phyloP scores from a whole-genome alignment of 2,329 filamentous ascomycete species.

The Alternaria viburni region DNA sequence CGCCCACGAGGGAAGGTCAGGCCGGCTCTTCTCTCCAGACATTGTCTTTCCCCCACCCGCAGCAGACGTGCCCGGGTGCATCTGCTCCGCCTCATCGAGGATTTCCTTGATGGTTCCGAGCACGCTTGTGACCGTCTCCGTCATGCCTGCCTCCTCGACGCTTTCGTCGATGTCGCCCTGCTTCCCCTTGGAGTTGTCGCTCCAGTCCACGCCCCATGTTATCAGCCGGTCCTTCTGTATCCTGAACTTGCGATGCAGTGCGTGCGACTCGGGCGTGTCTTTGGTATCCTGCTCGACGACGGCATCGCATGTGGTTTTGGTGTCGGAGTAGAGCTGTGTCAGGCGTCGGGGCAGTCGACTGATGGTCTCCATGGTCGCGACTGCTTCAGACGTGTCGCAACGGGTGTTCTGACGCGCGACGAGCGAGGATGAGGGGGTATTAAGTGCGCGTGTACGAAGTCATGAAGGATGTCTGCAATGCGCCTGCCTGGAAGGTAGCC shows the following conservation, averaged over 20 bases:
- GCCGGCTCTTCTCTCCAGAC: conserved; percentile 46
- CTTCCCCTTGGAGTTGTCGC: conserved; percentile 65
- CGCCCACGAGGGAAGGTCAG: conserved; percentile 51
- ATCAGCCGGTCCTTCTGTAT: conserved; percentile 82
- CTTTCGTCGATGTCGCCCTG: conserved; percentile 76
- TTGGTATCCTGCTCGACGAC: conserved; percentile 65
- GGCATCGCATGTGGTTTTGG: conserved; percentile 78
- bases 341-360: conserved; percentile 50
- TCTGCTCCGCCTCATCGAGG: conserved; percentile 74
- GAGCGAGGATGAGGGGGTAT: conserved; percentile 9
- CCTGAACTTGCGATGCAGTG: conserved; percentile 75
- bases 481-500: conserved; percentile 39
- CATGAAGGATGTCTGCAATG: conserved; percentile 29
- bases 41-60: conserved; percentile 40
- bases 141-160: conserved; percentile 69
- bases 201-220: conserved; percentile 83
- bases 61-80: conserved; percentile 62
- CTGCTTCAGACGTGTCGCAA: conserved; percentile 2
- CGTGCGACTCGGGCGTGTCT: conserved; percentile 72
- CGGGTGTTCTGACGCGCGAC: conserved; percentile 5
- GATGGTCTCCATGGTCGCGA: conserved; percentile 43
- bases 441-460: conserved; percentile 10
- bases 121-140: conserved; percentile 78
- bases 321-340: conserved; percentile 75
- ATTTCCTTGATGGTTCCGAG: conserved; percentile 83